Evolutionary conservation across 352 stramenopile species (phyloP), one percentile per base, ranked within the genome.

Genomic region (Globisporangium paroecandrum): DNA sequence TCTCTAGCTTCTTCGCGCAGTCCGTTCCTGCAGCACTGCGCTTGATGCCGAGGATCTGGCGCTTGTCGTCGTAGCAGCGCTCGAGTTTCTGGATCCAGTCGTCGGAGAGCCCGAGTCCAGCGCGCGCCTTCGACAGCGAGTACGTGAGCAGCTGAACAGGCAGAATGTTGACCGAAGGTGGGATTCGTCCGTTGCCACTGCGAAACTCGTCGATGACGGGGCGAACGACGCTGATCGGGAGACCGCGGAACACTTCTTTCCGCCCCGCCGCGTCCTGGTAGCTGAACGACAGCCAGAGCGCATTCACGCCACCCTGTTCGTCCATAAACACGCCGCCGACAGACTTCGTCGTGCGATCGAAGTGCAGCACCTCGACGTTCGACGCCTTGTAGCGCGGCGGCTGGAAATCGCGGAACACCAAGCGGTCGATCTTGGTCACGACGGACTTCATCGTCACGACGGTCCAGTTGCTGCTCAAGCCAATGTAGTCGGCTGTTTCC

Each of bases 31-130:
- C 88, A 18, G 85, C 81, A 58, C 83, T 89, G 9, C 85, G 82
- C 67, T 94, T 93, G 55, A 97, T 84, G 20, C 77, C 85, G 8
- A 97, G 77, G n/a, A 97, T 89, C 59, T 97, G 90, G 3, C 85
- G 87, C 68, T 94, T 92, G 65, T 93, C 83, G 63, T 92, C 80
- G 64, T 93, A 91, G 34, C 74, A 83, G 5, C 77, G 69, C 65
- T 93, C 78, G 4, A 97, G 78, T 51, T 90, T 90, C 46, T 93
- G 77, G 41, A 97, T 94, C 85, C 90, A 96, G 27, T 81, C 76
- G 34, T 94, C 84, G 3, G 86, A 90, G 3, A 98, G 76, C 0
- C 89, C 89, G 25, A 98, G 83, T 13, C 89, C 90, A 0, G 85
- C 85, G 2, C 89, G 77, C 3, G 89, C 92, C 66, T 97, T 97